Percentiles rank a stretch among this genome's conserved stretches.
Evolutionary conservation across 1,284 basidiomycete species (phyloP).

Genomic region (Cryptococcus sp.): DNA sequence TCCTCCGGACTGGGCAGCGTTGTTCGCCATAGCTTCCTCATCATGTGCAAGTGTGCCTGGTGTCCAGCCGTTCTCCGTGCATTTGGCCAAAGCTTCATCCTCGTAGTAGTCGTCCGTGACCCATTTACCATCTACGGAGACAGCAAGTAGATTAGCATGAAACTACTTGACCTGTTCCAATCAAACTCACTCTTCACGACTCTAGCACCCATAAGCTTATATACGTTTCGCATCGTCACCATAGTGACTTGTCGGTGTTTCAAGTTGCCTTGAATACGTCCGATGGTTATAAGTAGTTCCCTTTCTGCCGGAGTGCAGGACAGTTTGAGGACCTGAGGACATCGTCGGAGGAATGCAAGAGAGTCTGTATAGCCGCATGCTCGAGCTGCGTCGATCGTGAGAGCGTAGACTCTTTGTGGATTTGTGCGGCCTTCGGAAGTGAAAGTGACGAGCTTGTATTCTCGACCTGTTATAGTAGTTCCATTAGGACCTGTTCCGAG

Average conservation of each 20-base stretch:
- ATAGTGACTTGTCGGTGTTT: slow-evolving; percentile 90
- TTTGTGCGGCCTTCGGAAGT: slow-evolving; percentile 72
- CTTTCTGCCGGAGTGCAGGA: slow-evolving; percentile 84
- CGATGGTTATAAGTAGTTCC: slow-evolving; percentile 82
- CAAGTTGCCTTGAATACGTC: slow-evolving; percentile 83
- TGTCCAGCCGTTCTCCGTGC: slow-evolving; percentile 68
- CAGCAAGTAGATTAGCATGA: neutral
- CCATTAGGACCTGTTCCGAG: too few relatives aligned
- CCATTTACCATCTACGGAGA: slow-evolving; percentile 75
- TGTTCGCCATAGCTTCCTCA: slow-evolving; percentile 57
- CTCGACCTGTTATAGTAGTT: slow-evolving; percentile 62
- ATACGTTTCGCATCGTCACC: slow-evolving; percentile 87
- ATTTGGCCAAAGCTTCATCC: slow-evolving; percentile 70
- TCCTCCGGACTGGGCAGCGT: slow-evolving; percentile 31
- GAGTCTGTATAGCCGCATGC: slow-evolving; percentile 95
- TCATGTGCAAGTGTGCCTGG: slow-evolving; percentile 76
- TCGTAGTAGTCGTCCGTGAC: slow-evolving; percentile 96
- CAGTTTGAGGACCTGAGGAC: slow-evolving; percentile 84
- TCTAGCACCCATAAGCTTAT: slow-evolving; percentile 90
- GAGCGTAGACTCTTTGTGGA: slow-evolving; percentile 83
- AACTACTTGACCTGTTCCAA: neutral
- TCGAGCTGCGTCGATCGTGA: slow-evolving; percentile 94
- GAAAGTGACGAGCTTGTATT: slow-evolving; percentile 88
- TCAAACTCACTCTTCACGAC: slow-evolving; percentile 71
- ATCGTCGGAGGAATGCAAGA: slow-evolving; percentile 91